Evolutionary conservation across 2,329 filamentous ascomycete genomes (phyloP).

Genomic region (Fusarium foetens): DNA sequence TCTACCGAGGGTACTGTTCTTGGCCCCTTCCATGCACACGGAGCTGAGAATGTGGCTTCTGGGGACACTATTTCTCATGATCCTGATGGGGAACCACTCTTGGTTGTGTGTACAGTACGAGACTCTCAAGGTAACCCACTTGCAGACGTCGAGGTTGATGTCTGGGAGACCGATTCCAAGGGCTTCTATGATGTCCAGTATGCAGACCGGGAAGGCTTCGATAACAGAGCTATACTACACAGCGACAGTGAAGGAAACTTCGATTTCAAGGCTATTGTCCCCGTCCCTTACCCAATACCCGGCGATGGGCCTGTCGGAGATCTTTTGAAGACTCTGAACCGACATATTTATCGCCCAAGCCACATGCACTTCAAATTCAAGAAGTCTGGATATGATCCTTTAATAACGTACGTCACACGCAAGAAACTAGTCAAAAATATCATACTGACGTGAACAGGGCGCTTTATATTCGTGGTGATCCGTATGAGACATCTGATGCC

Average conservation of each 20-base stretch:
- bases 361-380: background rate
- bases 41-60: background rate
- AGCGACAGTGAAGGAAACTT: background rate
- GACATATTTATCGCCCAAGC: background rate
- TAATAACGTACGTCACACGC: background rate
- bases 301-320: background rate
- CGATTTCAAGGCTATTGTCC: background rate
- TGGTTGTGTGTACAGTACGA: background rate
- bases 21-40: background rate
- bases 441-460: background rate
- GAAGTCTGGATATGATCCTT: background rate
- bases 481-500: background rate
- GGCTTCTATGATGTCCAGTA: background rate
- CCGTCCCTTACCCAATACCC: background rate
- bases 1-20: background rate
- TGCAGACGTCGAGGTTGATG: background rate
- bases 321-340: background rate
- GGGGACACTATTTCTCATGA: background rate
- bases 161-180: background rate
- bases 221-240: background rate
- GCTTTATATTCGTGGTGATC: background rate
- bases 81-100: background rate
- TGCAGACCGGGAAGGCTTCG: background rate
- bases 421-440: background rate
- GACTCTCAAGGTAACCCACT: background rate